Conservation (phyloP, 1,284 basidiomycete species). For the Cryptococcus sp. region DNA sequence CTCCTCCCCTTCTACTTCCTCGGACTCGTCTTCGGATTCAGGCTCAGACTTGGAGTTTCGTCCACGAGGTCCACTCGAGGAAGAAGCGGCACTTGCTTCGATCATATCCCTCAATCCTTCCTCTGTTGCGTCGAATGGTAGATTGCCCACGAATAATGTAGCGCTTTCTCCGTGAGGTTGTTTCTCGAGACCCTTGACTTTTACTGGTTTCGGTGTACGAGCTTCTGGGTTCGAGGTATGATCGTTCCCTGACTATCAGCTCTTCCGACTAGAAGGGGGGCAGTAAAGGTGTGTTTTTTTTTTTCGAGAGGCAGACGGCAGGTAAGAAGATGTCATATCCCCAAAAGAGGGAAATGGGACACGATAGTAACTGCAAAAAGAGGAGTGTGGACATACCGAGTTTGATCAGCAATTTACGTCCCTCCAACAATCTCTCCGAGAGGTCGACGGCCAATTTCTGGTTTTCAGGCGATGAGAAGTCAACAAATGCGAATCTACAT, state of each 20-base stretch:
- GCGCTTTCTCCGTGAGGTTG: slow-evolving; percentile 43
- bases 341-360: background rate
- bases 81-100: slow-evolving; percentile 32
- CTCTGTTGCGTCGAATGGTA: slow-evolving; percentile 71
- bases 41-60: slow-evolving; percentile 9
- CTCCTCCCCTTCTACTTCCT: slow-evolving; percentile 31
- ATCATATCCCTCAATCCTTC: slow-evolving; percentile 58
- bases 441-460: slow-evolving; percentile 70
- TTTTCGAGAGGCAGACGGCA: no score
- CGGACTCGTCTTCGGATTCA: slow-evolving; percentile 20
- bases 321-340: no score
- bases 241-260: slow-evolving; percentile 58
- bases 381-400: slow-evolving; percentile 66
- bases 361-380: slow-evolving; percentile 3
- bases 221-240: slow-evolving; percentile 48
- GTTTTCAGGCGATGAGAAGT: slow-evolving; percentile 74
- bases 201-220: slow-evolving; percentile 43
- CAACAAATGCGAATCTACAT: slow-evolving; percentile 87
- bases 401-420: slow-evolving; percentile 88
- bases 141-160: slow-evolving; percentile 43
- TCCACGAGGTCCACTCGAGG: slow-evolving; percentile 7
- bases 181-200: slow-evolving; percentile 31
- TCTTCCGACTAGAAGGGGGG: no score
- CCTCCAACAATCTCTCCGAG: slow-evolving; percentile 77
- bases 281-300: no score